phyloP scores from a whole-genome alignment of 345 rosid genomes.

The Populus tremula region DNA sequence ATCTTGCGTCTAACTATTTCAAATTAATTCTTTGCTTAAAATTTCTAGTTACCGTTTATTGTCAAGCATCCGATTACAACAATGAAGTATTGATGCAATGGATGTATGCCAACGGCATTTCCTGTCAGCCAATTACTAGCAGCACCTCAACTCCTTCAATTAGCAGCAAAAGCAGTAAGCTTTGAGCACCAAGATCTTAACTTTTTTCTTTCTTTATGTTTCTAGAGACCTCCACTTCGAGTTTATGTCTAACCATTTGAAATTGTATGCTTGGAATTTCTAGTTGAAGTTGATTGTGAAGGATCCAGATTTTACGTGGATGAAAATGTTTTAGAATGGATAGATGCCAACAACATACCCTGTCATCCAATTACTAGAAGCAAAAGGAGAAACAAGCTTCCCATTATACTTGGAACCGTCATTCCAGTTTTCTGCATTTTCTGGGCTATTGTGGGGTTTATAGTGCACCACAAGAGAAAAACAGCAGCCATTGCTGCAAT shows the following conservation, averaged over 20 bases:
- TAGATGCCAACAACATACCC: too few species aligned
- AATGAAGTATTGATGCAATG: too few species aligned
- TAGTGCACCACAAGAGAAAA: slow-evolving; percentile 32
- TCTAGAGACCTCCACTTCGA: too few species aligned
- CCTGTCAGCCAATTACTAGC: too few species aligned
- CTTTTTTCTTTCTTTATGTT: neutral
- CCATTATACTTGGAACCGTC: slow-evolving; percentile 37
- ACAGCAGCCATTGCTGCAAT: slow-evolving; percentile 25
- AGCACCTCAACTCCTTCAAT: too few species aligned
- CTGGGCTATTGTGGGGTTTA: slow-evolving; percentile 27
- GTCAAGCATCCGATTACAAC: too few species aligned
- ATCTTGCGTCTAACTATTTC: too few species aligned
- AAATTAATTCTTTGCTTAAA: too few species aligned
- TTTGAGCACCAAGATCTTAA: too few species aligned
- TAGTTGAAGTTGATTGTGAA: slow-evolving; percentile 21
- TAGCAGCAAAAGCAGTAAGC: too few species aligned
- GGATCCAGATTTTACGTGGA: neutral
- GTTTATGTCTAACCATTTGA: neutral
- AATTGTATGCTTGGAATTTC: neutral
- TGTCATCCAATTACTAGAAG: neutral
- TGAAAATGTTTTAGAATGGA: neutral
- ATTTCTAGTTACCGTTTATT: too few species aligned
- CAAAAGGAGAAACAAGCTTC: slow-evolving; percentile 30
- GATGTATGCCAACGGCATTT: too few species aligned
- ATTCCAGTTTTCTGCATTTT: slow-evolving; percentile 32